Conservation (phyloP, 176 grass and related monocot genomes). For the Cymbopogon citratus region DNA sequence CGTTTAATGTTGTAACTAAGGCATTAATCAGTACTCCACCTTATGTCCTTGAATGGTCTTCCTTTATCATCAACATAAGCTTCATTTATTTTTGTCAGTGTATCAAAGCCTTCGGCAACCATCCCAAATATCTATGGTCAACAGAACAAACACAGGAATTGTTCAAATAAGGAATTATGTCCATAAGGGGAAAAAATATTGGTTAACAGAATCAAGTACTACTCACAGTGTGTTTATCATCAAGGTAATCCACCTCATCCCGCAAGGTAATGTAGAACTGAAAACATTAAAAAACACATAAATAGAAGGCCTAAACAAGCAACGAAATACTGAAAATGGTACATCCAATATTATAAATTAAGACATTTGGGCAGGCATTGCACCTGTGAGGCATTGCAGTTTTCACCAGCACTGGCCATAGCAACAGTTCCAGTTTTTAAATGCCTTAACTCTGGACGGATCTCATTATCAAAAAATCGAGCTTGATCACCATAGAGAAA, state of each 20-base stretch:
- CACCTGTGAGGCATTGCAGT: slow-evolving; percentile 94
- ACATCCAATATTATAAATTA: neutral
- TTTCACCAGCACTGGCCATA: slow-evolving; percentile 92
- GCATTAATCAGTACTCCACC: slow-evolving; percentile 30
- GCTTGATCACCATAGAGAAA: slow-evolving; percentile 92
- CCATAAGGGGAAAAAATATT: neutral
- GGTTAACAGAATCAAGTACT: neutral
- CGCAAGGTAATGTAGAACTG: slow-evolving; percentile 93
- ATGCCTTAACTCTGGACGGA: slow-evolving; percentile 76
- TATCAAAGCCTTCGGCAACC: slow-evolving; percentile 85
- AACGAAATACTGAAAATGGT: neutral
- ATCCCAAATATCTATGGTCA: slow-evolving; percentile 69
- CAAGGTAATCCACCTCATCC: slow-evolving; percentile 92
- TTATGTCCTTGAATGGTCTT: slow-evolving; percentile 95
- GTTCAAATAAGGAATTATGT: neutral
- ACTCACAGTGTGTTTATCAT: slow-evolving; percentile 90
- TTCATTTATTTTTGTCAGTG: slow-evolving; percentile 93
- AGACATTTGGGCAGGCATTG: neutral
- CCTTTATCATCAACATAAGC: slow-evolving; percentile 79
- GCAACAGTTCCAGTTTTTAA: slow-evolving; percentile 77
- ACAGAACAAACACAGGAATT: neutral
- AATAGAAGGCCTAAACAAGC: neutral
- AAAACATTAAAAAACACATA: slow-evolving; percentile 4
- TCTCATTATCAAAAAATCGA: slow-evolving; percentile 84
- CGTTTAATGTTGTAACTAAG: slow-evolving; percentile 6